These are phyloP conservation scores for Sporisorium graminicola DNA, from an alignment of 1,284 basidiomycete species.

Conservation along the genomic window DNA sequence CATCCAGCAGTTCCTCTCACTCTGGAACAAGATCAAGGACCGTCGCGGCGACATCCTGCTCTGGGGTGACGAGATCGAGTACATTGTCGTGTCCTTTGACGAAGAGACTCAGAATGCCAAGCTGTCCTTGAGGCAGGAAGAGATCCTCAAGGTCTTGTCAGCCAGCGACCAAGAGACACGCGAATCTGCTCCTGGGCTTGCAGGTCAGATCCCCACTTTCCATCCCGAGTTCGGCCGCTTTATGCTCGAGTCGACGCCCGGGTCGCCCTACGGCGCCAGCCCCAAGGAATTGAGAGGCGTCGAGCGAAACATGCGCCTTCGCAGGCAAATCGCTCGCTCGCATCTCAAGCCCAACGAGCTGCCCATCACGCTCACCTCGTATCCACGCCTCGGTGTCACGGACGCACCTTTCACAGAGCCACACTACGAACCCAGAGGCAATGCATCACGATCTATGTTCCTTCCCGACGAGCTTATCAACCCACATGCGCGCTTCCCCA, in stretches of 20 bases:
- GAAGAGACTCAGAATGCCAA: constrained; percentile 82
- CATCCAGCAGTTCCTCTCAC: constrained; percentile 92
- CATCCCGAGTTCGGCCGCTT: constrained; percentile 98
- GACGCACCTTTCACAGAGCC: constrained; percentile 89
- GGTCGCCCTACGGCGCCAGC: constrained; percentile 89
- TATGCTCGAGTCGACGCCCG: constrained; percentile 98
- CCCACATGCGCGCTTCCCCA: constrained; percentile 97
- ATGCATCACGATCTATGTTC: constrained; percentile 90
- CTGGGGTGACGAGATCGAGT: constrained; percentile 99
- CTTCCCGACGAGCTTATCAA: constrained; percentile 96
- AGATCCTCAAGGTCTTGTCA: constrained; percentile 86
- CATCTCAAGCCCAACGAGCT: constrained; percentile 88
- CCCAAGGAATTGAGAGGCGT: constrained; percentile 87
- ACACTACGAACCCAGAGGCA: constrained; percentile 80
- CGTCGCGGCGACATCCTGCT: constrained; percentile 90
- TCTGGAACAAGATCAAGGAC: constrained; percentile 91
- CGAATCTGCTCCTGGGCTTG: constrained; percentile 75
- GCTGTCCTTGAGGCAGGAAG: constrained; percentile 90
- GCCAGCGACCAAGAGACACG: constrained; percentile 73
- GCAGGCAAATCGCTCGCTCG: constrained; percentile 85
- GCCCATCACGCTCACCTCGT: constrained; percentile 94
- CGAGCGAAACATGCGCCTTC: constrained; percentile 89
- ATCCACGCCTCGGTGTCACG: constrained; percentile 87
- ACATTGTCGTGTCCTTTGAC: constrained; percentile 93
- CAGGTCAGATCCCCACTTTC: constrained; percentile 83